Base-by-base conservation (phyloP, 1,284 basidiomycete species). In the Uromyces viciae-fabae region DNA sequence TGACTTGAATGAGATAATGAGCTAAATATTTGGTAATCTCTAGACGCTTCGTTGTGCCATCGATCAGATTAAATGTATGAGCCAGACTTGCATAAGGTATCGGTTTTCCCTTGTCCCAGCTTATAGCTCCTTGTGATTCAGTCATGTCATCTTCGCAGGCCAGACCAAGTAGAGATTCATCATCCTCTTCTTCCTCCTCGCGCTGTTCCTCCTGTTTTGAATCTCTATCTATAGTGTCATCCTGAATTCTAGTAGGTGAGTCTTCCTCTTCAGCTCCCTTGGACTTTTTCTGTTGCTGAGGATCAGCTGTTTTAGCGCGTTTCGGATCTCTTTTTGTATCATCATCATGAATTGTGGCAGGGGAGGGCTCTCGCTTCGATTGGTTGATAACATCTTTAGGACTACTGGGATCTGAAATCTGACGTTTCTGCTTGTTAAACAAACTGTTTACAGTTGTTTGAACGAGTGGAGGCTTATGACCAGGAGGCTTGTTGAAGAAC, bases 31-130 rank as follows among this genome's bases (percentile, higher is more conserved):
- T 90, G 5, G 91, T 93, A 86, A 98, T 99, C 86, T 97, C 95
- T 52, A 98, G 88, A 8, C 97, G 92, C 85, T 98, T 99, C 1
- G 95, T 98, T 0, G 97, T 99, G 1, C 91, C 91, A 86, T 98
- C 95, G 83, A 99, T 98, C 74, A 93, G 88, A 42, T 91, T 89
- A 85, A 99, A 99, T 0, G 93, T 91, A 82, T 93, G 91, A 0
- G 94, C 91, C 36, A 99, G 89, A 1, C 95, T 93, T 11, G 93
- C 91, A 86, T 99, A 99, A 0, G 97, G 96, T 15, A 98, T 92
- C 58, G 79, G 69, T 28, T 43, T 68, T 17, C 79, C 79, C 62
- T 81, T 76, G 31, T 64, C 62, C 79, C 79, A 81, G 19, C 66
- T 56, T 40, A 62, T 40, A 1, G 25, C 56, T 17, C 36, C 68